A percentile compares a stretch with the other conserved stretches of the same genome.
These are phyloP conservation scores for Galium porrigens DNA, from an alignment of 305 asterid species.

Conservation along the genomic window DNA sequence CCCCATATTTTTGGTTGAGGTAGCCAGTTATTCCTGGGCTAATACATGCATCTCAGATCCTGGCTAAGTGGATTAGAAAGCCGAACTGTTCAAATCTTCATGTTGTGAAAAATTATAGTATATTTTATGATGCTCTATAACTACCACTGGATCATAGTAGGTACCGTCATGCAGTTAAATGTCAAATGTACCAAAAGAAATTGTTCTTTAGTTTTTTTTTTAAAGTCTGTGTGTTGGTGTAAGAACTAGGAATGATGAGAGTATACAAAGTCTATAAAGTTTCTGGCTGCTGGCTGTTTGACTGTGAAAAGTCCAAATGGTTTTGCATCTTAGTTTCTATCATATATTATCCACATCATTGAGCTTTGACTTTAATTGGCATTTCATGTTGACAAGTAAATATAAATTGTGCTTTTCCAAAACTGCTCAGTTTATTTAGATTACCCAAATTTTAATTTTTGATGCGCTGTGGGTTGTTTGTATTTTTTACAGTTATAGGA, in stretches of 20 bases:
- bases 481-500: conserved; percentile 63
- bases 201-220: not conserved
- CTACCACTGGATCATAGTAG: not conserved
- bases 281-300: not conserved
- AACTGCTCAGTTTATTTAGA: not conserved
- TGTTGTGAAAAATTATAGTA: not conserved
- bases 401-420: not conserved
- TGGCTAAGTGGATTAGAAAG: not conserved
- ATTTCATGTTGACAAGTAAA: not conserved
- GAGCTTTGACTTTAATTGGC: conserved; percentile 4
- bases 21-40: not conserved
- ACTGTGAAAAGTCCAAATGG: not conserved
- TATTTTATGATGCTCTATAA: not conserved
- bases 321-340: conserved; percentile 3
- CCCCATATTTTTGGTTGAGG: not conserved
- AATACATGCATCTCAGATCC: not conserved
- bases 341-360: not conserved
- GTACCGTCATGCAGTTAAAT: not conserved
- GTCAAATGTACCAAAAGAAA: not conserved
- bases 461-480: not conserved
- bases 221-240: not conserved
- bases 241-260: conserved; percentile 1
- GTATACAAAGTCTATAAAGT: not conserved
- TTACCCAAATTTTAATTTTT: not conserved
- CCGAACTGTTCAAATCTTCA: not conserved